These are phyloP conservation scores for Citrus hindsii DNA, from an alignment of 345 rosid genomes.

Conservation along the genomic window DNA sequence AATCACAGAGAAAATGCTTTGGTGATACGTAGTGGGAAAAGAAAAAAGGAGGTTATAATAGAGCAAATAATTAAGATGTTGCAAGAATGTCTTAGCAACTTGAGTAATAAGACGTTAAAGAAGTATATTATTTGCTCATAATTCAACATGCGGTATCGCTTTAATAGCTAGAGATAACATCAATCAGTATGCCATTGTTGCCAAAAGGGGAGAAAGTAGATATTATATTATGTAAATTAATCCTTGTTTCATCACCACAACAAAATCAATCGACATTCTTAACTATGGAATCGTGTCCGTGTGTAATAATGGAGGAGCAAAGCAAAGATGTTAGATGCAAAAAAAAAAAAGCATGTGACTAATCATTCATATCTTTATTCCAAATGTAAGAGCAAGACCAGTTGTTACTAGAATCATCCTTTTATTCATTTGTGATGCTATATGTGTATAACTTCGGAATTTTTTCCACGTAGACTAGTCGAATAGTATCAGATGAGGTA, in stretches of 20 bases:
- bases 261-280: too few relatives aligned
- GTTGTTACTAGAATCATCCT: neutral
- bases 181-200: conserved; percentile 18
- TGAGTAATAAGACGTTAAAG: conserved; percentile 18
- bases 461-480: too few relatives aligned
- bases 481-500: too few relatives aligned
- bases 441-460: neutral
- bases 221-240: neutral
- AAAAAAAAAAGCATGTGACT: neutral
- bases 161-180: neutral
- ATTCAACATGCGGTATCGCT: conserved; percentile 11
- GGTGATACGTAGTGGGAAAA: neutral
- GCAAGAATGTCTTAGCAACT: conserved; percentile 34
- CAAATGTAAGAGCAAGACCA: neutral
- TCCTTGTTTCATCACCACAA: neutral
- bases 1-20: neutral
- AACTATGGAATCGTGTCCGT: conserved; percentile 27
- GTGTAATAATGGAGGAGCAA: conserved; percentile 26
- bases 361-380: conserved; percentile 13
- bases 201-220: conserved; percentile 16
- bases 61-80: neutral
- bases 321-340: conserved; percentile 11
- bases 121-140: conserved; percentile 26
- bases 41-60: neutral
- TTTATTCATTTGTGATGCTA: conserved; percentile 3